Conservation (phyloP, 768 basidiomycete genomes). For the Clitopilus passeckerianus region DNA sequence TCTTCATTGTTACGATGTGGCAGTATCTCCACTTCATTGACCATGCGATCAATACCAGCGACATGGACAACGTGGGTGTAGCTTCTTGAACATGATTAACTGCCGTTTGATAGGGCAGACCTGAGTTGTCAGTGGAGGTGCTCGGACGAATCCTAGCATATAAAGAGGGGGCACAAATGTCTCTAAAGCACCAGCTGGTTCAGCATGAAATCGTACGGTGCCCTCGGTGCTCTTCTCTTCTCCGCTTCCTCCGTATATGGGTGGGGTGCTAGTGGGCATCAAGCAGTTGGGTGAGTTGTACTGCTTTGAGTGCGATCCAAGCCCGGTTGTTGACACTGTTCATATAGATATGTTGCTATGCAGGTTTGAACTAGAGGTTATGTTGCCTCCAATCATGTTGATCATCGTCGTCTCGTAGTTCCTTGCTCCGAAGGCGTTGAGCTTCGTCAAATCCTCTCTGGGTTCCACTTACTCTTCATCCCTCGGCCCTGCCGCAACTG, state of each 20-base stretch:
- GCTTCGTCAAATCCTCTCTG: conserved; percentile 40
- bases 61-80: not conserved
- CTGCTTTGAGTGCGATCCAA: not conserved
- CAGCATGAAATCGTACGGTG: conserved; percentile 5
- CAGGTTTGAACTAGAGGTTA: conserved; percentile 6
- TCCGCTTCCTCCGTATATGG: conserved; percentile 17
- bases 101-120: not conserved
- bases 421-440: conserved; percentile 39
- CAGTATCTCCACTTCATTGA: not conserved
- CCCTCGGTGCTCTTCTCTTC: conserved; percentile 7
- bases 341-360: conserved; percentile 35
- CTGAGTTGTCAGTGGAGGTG: not conserved
- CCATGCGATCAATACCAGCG: not conserved
- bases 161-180: not conserved
- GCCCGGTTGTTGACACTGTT: not conserved
- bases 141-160: not conserved
- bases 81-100: not conserved
- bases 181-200: not conserved
- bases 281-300: conserved; percentile 33
- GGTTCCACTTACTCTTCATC: conserved; percentile 37
- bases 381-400: not conserved
- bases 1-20: not conserved
- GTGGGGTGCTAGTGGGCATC: conserved; percentile 41
- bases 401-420: conserved; percentile 27
- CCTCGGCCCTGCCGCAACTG: conserved; percentile 45